Evolutionary conservation across 1,284 basidiomycete genomes (phyloP).

Genomic region (Mycosarcoma maydis): DNA sequence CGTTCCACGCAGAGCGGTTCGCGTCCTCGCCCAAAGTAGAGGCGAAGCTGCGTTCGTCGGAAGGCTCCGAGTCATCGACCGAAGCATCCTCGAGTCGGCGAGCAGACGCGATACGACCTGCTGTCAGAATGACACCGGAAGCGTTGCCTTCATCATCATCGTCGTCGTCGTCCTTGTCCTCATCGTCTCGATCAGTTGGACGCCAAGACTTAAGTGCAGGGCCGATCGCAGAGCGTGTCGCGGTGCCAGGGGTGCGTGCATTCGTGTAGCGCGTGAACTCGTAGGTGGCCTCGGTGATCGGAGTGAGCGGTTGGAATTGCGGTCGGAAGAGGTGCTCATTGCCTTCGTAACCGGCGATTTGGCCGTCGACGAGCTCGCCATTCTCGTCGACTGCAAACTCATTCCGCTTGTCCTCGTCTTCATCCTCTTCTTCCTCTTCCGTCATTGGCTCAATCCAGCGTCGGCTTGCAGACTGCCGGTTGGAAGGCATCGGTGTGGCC

Average conservation of each 20-base stretch:
- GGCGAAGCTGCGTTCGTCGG: slow-evolving; percentile 39
- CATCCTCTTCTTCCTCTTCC: slow-evolving; percentile 51
- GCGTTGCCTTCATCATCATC: slow-evolving; percentile 20
- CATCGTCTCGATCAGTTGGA: background rate
- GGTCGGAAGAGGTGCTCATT: slow-evolving; percentile 34
- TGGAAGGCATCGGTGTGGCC: slow-evolving; percentile 43
- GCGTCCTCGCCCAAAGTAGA: slow-evolving; percentile 34
- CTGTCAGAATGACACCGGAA: slow-evolving; percentile 10
- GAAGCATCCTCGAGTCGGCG: background rate
- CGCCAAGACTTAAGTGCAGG: slow-evolving; percentile 27
- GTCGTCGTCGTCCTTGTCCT: slow-evolving; percentile 27
- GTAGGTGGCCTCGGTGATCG: slow-evolving; percentile 61
- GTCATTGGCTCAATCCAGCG: slow-evolving; percentile 50
- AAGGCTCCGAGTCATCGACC: slow-evolving; percentile 28
- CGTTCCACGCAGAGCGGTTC: slow-evolving; percentile 35
- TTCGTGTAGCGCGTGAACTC: slow-evolving; percentile 58
- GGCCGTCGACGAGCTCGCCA: slow-evolving; percentile 14
- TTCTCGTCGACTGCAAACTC: slow-evolving; percentile 23
- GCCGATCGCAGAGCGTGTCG: slow-evolving; percentile 26
- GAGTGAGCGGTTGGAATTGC: slow-evolving; percentile 57
- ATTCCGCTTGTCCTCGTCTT: slow-evolving; percentile 31
- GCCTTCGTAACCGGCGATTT: slow-evolving; percentile 16
- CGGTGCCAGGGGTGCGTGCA: slow-evolving; percentile 46
- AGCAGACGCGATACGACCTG: slow-evolving; percentile 16
- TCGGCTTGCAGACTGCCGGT: slow-evolving; percentile 31